Percentiles rank a stretch among this genome's conserved stretches.
Evolutionary conservation across 148 eudicot genomes (phyloP).

Genomic region (Heliosperma pusillum): DNA sequence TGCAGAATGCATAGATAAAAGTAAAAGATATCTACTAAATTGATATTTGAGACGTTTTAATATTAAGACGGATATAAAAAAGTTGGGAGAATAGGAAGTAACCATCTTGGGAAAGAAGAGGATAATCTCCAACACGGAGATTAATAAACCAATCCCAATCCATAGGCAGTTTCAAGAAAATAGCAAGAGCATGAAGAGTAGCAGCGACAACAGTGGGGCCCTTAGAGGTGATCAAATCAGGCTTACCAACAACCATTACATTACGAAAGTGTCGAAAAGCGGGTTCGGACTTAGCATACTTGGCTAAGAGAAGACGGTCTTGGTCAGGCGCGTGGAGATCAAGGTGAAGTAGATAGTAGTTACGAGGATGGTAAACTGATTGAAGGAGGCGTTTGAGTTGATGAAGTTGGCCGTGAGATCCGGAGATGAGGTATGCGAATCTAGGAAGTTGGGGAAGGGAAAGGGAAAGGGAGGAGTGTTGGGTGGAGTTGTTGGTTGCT

Average conservation of each 20-base stretch:
- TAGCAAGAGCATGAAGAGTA: conserved; percentile 58
- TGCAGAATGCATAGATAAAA: no score
- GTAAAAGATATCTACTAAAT: no score
- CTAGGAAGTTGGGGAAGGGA: conserved; percentile 51
- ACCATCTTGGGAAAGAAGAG: conserved; percentile 85
- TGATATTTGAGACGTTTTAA: no score
- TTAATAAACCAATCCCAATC: conserved; percentile 96
- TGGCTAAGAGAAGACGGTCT: conserved; percentile 64
- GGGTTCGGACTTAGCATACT: conserved; percentile 37
- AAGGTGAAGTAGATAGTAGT: conserved; percentile 68
- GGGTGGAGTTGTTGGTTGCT: neutral
- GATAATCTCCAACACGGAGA: conserved; percentile 85
- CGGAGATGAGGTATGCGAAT: conserved; percentile 72
- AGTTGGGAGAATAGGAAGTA: conserved; percentile 8
- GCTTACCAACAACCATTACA: conserved; percentile 70
- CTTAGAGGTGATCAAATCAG: conserved; percentile 62
- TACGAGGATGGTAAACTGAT: conserved; percentile 77
- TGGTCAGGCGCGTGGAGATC: conserved; percentile 61
- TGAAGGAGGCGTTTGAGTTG: conserved; percentile 60
- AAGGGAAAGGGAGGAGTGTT: no score
- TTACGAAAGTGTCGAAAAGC: conserved; percentile 40
- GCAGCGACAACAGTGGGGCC: conserved; percentile 74
- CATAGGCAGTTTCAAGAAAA: conserved; percentile 47
- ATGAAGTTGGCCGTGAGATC: conserved; percentile 41
- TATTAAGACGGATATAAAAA: no score